phyloP scores from a whole-genome alignment of 768 basidiomycete species.

The Coprinellus micaceus region DNA sequence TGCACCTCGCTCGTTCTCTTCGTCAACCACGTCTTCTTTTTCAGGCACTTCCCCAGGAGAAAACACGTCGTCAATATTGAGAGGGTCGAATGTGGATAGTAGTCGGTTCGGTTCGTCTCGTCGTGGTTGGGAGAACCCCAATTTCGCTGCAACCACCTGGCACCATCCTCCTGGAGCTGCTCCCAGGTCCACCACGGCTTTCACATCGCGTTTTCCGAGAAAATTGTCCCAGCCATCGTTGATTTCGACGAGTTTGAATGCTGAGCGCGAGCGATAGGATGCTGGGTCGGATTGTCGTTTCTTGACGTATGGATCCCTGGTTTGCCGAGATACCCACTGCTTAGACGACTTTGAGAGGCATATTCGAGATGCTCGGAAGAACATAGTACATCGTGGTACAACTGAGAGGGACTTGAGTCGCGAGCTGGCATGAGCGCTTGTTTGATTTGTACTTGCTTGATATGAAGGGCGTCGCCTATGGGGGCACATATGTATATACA shows the following conservation, averaged over 20 bases:
- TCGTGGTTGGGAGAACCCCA: constrained; percentile 37
- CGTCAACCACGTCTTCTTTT: constrained; percentile 19
- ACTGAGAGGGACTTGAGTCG: background rate
- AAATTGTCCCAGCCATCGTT: constrained; percentile 54
- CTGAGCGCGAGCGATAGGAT: constrained; percentile 78
- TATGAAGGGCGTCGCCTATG: background rate
- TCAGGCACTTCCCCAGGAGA: background rate
- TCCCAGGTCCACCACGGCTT: constrained; percentile 79
- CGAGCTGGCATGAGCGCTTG: background rate
- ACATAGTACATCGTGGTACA: constrained; percentile 4
- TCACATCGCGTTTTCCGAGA: constrained; percentile 48
- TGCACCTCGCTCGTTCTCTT: too few species aligned
- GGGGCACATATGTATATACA: too few species aligned
- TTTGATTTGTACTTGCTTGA: background rate
- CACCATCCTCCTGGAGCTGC: constrained; percentile 95
- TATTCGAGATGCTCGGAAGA: constrained; percentile 2
- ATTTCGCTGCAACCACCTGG: constrained; percentile 67
- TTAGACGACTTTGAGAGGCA: constrained; percentile 11
- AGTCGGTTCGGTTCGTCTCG: background rate
- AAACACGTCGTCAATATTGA: constrained; percentile 36
- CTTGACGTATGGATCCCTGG: constrained; percentile 68
- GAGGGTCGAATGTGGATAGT: constrained; percentile 41
- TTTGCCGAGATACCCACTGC: constrained; percentile 67
- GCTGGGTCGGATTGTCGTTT: constrained; percentile 26
- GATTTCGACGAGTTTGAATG: constrained; percentile 88